Base-by-base conservation (phyloP, 2,329 filamentous ascomycete species). In the Alternaria arbusti region DNA sequence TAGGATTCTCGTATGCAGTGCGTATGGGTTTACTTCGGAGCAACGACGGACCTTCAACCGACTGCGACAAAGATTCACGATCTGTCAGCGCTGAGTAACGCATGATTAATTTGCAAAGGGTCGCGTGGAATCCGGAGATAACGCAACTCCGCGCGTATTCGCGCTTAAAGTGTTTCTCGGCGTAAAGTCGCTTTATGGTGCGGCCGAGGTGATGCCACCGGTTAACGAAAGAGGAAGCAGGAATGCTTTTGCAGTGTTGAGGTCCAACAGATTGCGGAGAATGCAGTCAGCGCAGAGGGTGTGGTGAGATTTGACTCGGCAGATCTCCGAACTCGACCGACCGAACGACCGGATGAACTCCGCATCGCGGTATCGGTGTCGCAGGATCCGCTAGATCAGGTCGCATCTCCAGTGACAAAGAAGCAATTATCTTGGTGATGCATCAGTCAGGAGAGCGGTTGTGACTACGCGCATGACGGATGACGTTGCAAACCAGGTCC, bases 171-270 rank as follows among this genome's bases (percentile, higher is more conserved):
- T 23, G 32, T 40, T 4, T 40, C 54, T 54, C 60, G 60, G 56
- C 50, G 23, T 32, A 55, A 55, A 28, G 32, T 63, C 60, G 56
- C 36, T 44, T 28, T 17, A 23, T 30, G 50, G 30, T 28, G n/a
- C 50, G 25, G n/a, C 49, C 44, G 44, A 43, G 17, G 25, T 49
- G 50, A 40, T 45, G 56, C 32, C 56, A 23, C 30, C 44, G 50
- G 25, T 23, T 45, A 32, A 55, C 20, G 44, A 45, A 59, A 26
- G 26, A 36, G 44, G 47, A 55, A 32, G 10, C 43, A 32, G 50
- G 36, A 40, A 30, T 58, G 40, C 47, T 54, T 62, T 62, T 20
- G 15, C 43, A 17, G 45, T 62, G 43, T 43, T 59, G 49, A 62
- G 32, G 28, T 36, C 55, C 59, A 52, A 54, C 20, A 49, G 44